Evolutionary conservation across 2,329 filamentous ascomycete species (phyloP).

Genomic region (Colletotrichum camelliae): DNA sequence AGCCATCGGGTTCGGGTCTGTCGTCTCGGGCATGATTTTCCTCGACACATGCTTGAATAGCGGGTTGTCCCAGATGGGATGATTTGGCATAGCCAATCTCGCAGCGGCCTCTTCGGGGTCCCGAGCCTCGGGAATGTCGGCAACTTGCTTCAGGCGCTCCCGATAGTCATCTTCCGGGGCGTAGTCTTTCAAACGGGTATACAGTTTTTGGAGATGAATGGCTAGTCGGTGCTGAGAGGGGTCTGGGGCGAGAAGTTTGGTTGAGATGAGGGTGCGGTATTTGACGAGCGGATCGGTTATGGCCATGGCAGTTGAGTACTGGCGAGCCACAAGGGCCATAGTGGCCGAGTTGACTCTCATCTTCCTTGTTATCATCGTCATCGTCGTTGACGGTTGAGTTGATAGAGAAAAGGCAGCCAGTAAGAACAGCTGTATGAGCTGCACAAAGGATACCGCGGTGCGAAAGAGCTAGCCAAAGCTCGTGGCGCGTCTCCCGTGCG

Average conservation of each 20-base stretch:
- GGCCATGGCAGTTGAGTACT: slow-evolving; percentile 54
- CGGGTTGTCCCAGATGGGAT: slow-evolving; percentile 64
- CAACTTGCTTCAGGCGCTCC: slow-evolving; percentile 66
- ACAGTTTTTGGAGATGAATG: slow-evolving; percentile 78
- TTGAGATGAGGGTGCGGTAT: slow-evolving; percentile 74
- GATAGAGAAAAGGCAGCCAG: background rate
- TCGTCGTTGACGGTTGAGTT: background rate
- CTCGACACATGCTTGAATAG: slow-evolving; percentile 64
- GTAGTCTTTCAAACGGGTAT: slow-evolving; percentile 79
- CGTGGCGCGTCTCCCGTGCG: background rate
- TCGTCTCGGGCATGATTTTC: slow-evolving; percentile 53
- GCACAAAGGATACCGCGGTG: background rate
- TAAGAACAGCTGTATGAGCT: background rate
- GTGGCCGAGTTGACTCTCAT: slow-evolving; percentile 24
- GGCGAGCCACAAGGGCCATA: slow-evolving; percentile 4
- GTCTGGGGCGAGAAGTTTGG: slow-evolving; percentile 71
- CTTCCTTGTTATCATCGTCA: slow-evolving; percentile 3
- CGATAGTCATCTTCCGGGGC: slow-evolving; percentile 74
- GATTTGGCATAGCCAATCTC: slow-evolving; percentile 54
- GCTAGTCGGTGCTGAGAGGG: slow-evolving; percentile 75
- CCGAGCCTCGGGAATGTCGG: slow-evolving; percentile 44
- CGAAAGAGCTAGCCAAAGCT: background rate
- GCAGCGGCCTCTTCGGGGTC: slow-evolving; percentile 31
- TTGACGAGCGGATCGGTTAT: slow-evolving; percentile 78
- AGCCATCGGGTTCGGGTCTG: slow-evolving; percentile 58